Evolutionary conservation across 306 rosid genomes (phyloP).

Genomic region (Amphicarpaea edgeworthii): DNA sequence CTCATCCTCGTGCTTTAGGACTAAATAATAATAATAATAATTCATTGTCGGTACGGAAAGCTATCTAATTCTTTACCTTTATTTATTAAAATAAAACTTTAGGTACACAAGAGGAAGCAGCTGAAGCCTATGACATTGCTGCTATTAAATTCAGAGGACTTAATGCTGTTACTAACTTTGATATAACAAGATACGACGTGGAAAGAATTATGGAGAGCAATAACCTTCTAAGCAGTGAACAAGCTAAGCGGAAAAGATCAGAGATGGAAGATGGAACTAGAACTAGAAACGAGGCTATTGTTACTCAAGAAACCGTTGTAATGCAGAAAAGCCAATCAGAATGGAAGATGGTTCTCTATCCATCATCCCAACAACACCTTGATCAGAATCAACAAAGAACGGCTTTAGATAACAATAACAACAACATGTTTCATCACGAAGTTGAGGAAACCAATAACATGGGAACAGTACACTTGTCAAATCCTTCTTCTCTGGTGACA

Average conservation of each 20-base stretch:
- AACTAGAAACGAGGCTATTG: conserved; percentile 37
- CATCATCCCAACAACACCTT: not conserved
- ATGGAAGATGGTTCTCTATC: not conserved
- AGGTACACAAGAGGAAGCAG: conserved; percentile 96
- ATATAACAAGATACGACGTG: conserved; percentile 74
- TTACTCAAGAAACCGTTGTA: conserved; percentile 41
- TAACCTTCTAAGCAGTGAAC: conserved; percentile 69
- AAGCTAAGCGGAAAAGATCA: conserved; percentile 63
- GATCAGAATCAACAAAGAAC: conserved; percentile 32
- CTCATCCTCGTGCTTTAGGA: not conserved
- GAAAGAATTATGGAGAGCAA: conserved; percentile 74
- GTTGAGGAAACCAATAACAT: conserved; percentile 51
- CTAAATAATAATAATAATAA: not conserved
- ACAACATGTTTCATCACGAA: conserved; percentile 45
- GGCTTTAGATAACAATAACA: conserved; percentile 35
- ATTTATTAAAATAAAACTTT: conserved; percentile 38
- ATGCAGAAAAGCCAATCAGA: conserved; percentile 10
- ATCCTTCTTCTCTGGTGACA: conserved; percentile 57
- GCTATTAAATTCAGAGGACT: conserved; percentile 85
- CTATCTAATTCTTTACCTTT: conserved; percentile 1
- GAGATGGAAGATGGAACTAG: conserved; percentile 23
- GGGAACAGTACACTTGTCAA: conserved; percentile 62
- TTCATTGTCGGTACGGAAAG: not conserved
- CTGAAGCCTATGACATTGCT: conserved; percentile 87
- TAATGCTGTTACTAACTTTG: conserved; percentile 83